Base-by-base conservation (phyloP, 176 grass and related monocot genomes). In the Triticum dicoccoides region DNA sequence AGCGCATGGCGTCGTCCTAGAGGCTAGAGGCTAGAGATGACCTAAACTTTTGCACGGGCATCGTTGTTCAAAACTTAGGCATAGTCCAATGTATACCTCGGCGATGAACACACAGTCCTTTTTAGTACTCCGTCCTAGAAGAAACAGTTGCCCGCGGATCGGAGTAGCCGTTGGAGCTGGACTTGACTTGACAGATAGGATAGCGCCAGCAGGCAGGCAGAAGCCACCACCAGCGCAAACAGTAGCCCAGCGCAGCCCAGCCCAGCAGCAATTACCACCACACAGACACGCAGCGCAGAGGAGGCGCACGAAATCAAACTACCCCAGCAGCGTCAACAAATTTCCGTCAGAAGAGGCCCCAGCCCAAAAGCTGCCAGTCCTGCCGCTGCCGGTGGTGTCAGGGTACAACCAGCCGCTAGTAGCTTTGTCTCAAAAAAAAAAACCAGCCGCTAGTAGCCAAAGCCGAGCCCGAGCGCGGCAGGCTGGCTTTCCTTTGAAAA, bases 141-240 rank as follows among this genome's bases (percentile, higher is more conserved):
- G 56, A 58, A 56, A 15, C 11, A 27, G 58, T 29, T 20, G 4
- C 0, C 39, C 18, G 24, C 9, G 44, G 38, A 6, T 15, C 3
- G 23, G 45, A 71, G 5, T 80, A 80, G 84, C 85, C 85, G 85
- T 80, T 86, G 35, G 85, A 72, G 52, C 2, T 47, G 76, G 63
- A 20, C 5, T 30, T 9, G 21, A 23, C 69, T 37, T 52, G 49
- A 17, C 49, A 52, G 49, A 0, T 9, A 33, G 14, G 41, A 20
- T 21, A 38, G 72, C 44, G 42, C 45, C 67, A 41, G 32, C 47
- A 14, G 21, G 34, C 49, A 54, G 14, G 14, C 84, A 78, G 61
- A 11, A 35, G 24, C 5, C 59, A 25, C 27, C 35, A 41, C 41
- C 5, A 14, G 12, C 21, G 11, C 11, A 25, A 75, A 75, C 42